Base-by-base conservation (phyloP, 208 protist species). In the Naegleria gruberi region DNA sequence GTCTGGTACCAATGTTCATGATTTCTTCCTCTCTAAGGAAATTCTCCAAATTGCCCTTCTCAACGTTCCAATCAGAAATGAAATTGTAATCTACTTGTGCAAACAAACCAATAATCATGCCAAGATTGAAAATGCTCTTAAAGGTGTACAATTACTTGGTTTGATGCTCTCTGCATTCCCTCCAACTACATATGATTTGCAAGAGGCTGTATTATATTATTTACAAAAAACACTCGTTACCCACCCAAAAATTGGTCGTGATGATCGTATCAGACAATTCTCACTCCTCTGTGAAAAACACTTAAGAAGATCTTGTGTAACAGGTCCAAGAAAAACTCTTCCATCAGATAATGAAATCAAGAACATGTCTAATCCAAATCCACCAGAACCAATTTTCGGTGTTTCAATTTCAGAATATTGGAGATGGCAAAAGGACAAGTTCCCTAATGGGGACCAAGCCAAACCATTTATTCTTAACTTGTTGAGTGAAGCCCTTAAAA, bases 351-450 rank as follows among this genome's bases (percentile, higher is more conserved):
- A 42, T 37, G 41, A 55, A 19, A 55, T 46, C 34, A 55, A 23
- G 34, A 45, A 23, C 17, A 45, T 84, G 10, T 45, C 37, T 5
- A 84, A 45, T 30, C 30, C 17, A 34, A 10, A 84, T 41, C 30
- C 37, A 44, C 81, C 81, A 84, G 12, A 51, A 82, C 43, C 46
- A 41, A 19, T 90, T 0, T 90, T 74, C 55, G 77, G 77, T 74
- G 87, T 90, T 41, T 26, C 87, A 23, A 55, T 90, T 46, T 41
- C 37, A 37, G 87, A 90, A 7, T 90, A 90, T 55, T 34, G 65
- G 12, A 37, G 55, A 57, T 90, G 87, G 87, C 87, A 90, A 84
- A 90, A 90, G 1, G 19, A 65, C 10, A 57, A 55, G 10, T 40
- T 87, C 43, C 40, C 40, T 17, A 10, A 65, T 30, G 15, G 15